phyloP scores from a whole-genome alignment of 345 rosid genomes.

The Eucalyptus albens region DNA sequence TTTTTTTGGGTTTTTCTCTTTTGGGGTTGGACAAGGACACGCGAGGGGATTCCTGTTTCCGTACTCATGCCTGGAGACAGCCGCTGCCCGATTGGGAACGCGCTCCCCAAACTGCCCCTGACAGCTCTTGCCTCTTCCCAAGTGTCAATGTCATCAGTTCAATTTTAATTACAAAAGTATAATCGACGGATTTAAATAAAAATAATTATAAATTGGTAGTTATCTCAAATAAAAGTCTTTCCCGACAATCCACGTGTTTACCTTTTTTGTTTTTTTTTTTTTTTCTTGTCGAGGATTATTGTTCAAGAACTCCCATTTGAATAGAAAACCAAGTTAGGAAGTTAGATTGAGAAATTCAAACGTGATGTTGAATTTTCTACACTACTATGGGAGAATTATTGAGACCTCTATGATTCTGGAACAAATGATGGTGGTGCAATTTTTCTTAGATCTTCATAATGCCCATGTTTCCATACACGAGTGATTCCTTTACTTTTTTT shows the following conservation, averaged over 20 bases:
- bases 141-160: background rate
- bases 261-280: background rate
- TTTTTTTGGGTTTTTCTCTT: background rate
- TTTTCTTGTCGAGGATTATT: background rate
- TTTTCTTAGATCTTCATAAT: background rate
- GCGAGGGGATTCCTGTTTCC: background rate
- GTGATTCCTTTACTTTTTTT: background rate
- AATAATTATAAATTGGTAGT: background rate
- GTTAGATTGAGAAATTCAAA: background rate
- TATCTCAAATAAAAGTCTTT: background rate
- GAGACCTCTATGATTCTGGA: background rate
- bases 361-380: background rate
- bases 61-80: conserved; percentile 11
- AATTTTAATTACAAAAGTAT: background rate
- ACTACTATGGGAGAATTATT: background rate
- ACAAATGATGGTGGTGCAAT: background rate
- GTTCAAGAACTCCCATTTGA: background rate
- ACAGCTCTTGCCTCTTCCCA: background rate
- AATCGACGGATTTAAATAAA: background rate
- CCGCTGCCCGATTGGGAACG: background rate
- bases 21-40: background rate
- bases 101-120: conserved; percentile 7
- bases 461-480: background rate
- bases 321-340: background rate
- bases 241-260: background rate